Base-by-base conservation (phyloP, 768 basidiomycete species). In the Boletus subparvulus region DNA sequence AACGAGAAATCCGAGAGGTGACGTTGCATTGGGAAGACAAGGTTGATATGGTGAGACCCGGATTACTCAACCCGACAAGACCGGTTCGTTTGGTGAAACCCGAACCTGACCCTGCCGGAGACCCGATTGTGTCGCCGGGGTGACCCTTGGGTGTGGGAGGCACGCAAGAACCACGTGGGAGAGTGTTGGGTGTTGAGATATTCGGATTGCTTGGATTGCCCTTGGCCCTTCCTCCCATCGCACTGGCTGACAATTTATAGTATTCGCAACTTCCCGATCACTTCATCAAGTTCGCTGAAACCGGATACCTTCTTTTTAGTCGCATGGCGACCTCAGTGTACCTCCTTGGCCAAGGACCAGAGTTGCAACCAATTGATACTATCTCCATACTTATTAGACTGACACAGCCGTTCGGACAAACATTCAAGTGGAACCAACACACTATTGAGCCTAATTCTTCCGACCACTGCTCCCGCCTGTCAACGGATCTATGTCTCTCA, bases 401-500 rank as follows among this genome's bases (percentile, higher is more conserved):
- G 64, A 60, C 50, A 61, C 53, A 36, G 44, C 8, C 11, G 12
- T 17, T 40, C 21, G 50, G 54, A 53, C 62, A 65, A 67, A 44
- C 33, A 5, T 7, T 50, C 35, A 32, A 11, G 56, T 56, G 43
- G 47, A 54, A 26, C 33, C 55, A 58, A 43, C 52, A 52, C 24
- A 36, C 37, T 32, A 40, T 52, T 55, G 61, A 54, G 56, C 61
- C 55, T 69, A 50, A 47, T 67, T 60, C 65, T 56, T 47, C 67
- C 66, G 66, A 58, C 37, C 35, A 65, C 56, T 60, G 56, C 56
- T 42, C 42, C 60, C 62, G 55, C 55, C 53, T 61, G 61, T 52
- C 58, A 68, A 61, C 70, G 59, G 63, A 65, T 73, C 69, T 65
- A 61, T 68, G 62, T 69, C 57, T 70, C 64, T 73, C 67, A 62